Conservation (phyloP, 352 stramenopile genomes). For the Phytophthora niederhauseri region DNA sequence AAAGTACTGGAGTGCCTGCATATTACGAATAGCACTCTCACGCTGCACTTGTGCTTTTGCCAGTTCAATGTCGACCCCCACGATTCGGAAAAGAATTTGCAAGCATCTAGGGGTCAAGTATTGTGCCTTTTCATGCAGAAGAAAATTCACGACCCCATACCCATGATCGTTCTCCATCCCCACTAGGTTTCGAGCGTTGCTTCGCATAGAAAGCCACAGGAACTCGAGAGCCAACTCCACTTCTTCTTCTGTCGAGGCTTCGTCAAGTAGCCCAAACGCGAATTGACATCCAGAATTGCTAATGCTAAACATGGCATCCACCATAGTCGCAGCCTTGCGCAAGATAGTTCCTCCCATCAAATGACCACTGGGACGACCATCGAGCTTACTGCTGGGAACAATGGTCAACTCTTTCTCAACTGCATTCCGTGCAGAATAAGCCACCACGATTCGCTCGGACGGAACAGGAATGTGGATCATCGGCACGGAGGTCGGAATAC, state of each 20-base stretch:
- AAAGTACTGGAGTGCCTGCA: constrained; percentile 74
- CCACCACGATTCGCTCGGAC: constrained; percentile 57
- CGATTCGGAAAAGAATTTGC: constrained; percentile 55
- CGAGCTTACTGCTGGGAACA: constrained; percentile 52
- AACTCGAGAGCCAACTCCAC: constrained; percentile 57
- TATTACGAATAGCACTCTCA: constrained; percentile 61
- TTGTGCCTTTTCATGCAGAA: constrained; percentile 63
- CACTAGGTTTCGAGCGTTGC: constrained; percentile 47
- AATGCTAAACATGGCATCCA: constrained; percentile 49
- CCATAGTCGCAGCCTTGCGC: constrained; percentile 33
- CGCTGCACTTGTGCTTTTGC: constrained; percentile 6
- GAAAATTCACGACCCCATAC: constrained; percentile 72
- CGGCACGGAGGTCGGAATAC: constrained; percentile 57
- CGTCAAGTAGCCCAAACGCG: constrained; percentile 57
- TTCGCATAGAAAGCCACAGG: constrained; percentile 40
- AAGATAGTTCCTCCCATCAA: constrained; percentile 54
- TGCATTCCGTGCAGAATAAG: constrained; percentile 53
- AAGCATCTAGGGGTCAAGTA: constrained; percentile 47
- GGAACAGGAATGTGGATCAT: constrained; percentile 54
- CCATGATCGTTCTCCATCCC: constrained; percentile 78
- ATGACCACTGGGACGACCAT: constrained; percentile 63
- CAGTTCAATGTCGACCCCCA: constrained; percentile 52
- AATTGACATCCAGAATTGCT: constrained; percentile 58
- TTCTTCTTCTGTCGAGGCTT: constrained; percentile 43
- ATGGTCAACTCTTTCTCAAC: constrained; percentile 43